A percentile compares a stretch with the other conserved stretches of the same genome.
phyloP scores from a whole-genome alignment of 2,329 filamentous ascomycete genomes.

The Calycina herbarum region DNA sequence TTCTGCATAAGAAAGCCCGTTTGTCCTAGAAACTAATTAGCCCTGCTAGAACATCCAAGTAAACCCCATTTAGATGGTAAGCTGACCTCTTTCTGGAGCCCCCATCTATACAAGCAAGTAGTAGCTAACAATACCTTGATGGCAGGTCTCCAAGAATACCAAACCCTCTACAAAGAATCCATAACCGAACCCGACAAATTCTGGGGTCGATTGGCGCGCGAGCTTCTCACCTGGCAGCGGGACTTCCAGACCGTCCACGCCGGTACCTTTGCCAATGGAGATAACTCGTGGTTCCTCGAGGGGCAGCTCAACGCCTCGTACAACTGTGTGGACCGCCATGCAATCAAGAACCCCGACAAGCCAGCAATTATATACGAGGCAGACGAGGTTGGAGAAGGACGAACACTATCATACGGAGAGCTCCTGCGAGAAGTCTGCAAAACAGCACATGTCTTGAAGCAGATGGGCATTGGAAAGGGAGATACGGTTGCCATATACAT shows the following conservation, averaged over 20 bases:
- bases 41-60: slow-evolving; percentile 61
- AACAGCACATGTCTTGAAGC: slow-evolving; percentile 83
- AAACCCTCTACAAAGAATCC: slow-evolving; percentile 74
- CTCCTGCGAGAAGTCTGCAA: slow-evolving; percentile 88
- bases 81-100: background rate
- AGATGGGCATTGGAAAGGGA: slow-evolving; percentile 95
- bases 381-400: slow-evolving; percentile 84
- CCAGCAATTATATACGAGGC: slow-evolving; percentile 98
- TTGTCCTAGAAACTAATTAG: background rate
- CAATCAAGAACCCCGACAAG: slow-evolving; percentile 89
- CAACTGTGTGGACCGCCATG: slow-evolving; percentile 96
- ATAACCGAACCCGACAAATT: slow-evolving; percentile 88
- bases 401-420: slow-evolving; percentile 89
- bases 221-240: slow-evolving; percentile 84
- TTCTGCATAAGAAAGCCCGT: background rate
- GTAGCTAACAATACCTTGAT: background rate
- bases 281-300: slow-evolving; percentile 93
- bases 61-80: slow-evolving; percentile 66
- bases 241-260: slow-evolving; percentile 89
- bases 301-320: slow-evolving; percentile 92
- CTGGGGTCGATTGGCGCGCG: slow-evolving; percentile 83
- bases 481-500: slow-evolving; percentile 97
- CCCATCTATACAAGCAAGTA: background rate
- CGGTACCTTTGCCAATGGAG: slow-evolving; percentile 75
- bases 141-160: slow-evolving; percentile 64